A percentile compares a stretch with the other conserved stretches of the same genome.
Evolutionary conservation across 176 grass and related monocot species (phyloP).

Genomic region (Triticum turgidum): DNA sequence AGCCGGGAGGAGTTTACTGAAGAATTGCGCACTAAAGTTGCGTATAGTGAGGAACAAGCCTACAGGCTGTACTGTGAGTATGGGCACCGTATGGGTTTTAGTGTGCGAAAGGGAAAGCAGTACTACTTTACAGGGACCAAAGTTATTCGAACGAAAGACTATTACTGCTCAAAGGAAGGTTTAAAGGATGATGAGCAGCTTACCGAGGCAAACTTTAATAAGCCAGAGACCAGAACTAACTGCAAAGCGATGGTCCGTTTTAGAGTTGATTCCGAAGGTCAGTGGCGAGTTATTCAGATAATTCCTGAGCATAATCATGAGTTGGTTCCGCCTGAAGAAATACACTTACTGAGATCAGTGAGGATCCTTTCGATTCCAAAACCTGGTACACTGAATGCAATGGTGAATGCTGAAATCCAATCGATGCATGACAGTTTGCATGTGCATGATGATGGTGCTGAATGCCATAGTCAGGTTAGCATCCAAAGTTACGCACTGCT

Average conservation of each 20-base stretch:
- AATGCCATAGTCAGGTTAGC: slow-evolving; percentile 46
- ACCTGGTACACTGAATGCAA: slow-evolving; percentile 61
- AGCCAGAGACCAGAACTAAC: slow-evolving; percentile 72
- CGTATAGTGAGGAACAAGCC: slow-evolving; percentile 82
- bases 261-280: slow-evolving; percentile 67
- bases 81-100: slow-evolving; percentile 79
- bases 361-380: slow-evolving; percentile 74
- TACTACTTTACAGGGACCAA: slow-evolving; percentile 83
- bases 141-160: slow-evolving; percentile 71
- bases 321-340: slow-evolving; percentile 57
- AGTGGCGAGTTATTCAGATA: slow-evolving; percentile 78
- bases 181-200: slow-evolving; percentile 71
- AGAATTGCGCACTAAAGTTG: slow-evolving; percentile 60
- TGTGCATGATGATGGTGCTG: slow-evolving; percentile 44
- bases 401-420: slow-evolving; percentile 75
- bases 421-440: slow-evolving; percentile 44
- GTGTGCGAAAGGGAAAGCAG: slow-evolving; percentile 79
- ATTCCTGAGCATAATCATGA: slow-evolving; percentile 82
- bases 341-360: slow-evolving; percentile 76
- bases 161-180: slow-evolving; percentile 93
- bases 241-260: slow-evolving; percentile 87
- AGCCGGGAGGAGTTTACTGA: slow-evolving; percentile 65
- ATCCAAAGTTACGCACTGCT: slow-evolving; percentile 58
- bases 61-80: slow-evolving; percentile 80
- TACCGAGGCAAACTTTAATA: slow-evolving; percentile 66